Base-by-base conservation (phyloP, 345 rosid genomes). In the Eucalyptus pumila region DNA sequence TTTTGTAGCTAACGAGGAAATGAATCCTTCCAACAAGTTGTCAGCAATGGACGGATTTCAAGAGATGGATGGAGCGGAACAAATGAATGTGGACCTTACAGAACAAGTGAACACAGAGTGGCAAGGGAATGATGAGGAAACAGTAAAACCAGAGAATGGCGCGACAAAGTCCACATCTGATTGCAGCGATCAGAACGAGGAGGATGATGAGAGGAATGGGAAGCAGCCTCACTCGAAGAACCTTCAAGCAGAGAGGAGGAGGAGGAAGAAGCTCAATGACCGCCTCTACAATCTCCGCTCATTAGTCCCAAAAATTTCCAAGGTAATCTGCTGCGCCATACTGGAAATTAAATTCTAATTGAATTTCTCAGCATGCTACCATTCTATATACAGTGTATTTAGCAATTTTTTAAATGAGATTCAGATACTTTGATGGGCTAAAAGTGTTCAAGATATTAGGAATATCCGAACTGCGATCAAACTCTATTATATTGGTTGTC, bases 261-360 rank as follows among this genome's bases (percentile, higher is more conserved):
- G 99, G 86, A 95, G 99, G 93, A 98, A 95, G 91, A 98, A 95
- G 93, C 96, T 98, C 88, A 98, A 98, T 48, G 99, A 96, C 44
- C 95, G 98, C 91, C 97, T 98, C 88, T 96, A 95, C 15, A 91
- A 94, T 85, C 98, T 97, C 34, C 92, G 99, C 6, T 92, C 99
- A 1, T 90, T 98, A 89, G 99, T 98, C 90, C 99, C 99, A 13
- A 95, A 69, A 16, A 96, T 97, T 50, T 94, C 98, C 10, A 96
- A 96, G 95, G 99, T 96, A 90, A 40, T 44, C 6, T 26, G 26
- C 54, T 56, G 80, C 0, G 13, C 44, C 27, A 14, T 65, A 65
- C 76, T 14, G 11, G 21, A 86, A n/a, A 81, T 11, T 81, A 81
- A 11, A 23, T 42, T 13, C n/a, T 24, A 85, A 37, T 47, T 14